Evolutionary conservation across 768 basidiomycete genomes (phyloP), one percentile per base, ranked within the genome.

Genomic region (Pleurotus sapidus): DNA sequence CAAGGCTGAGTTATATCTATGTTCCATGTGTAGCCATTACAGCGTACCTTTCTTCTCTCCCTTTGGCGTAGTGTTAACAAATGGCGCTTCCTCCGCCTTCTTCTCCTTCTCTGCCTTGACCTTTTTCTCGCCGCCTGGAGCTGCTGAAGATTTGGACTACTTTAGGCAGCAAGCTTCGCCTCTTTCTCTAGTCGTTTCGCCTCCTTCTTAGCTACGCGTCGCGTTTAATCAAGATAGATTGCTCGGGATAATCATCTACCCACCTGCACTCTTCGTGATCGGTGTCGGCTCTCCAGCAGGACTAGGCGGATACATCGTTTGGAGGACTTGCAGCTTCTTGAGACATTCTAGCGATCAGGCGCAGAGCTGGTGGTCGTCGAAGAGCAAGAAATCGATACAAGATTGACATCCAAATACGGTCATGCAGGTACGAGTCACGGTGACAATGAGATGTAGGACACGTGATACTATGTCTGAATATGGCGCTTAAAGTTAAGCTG

Each of bases 11-110:
- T 54, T 24, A 40, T 55, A n/a, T 24, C 37, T 9, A 24, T 7
- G 30, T 34, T 34, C 9, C 30, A 34, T 11, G 30, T 3, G 30
- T 34, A 34, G 30, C 30, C 30, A 34, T 34, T 34, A 11, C 30
- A 34, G 57, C 76, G 59, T 47, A 91, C 95, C 94, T 75, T 98
- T 98, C 81, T 98, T 98, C 68, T 96, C 82, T 40, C 96, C 97
- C 65, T 79, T 83, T 0, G 91, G 93, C 0, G 95, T 97, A 2
- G 81, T 86, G 73, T 97, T 95, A 59, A 96, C 88, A 71, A 92
- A 96, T n/a, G 78, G 77, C 1, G 77, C 77, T 55, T 87, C 87
- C 48, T 86, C 87, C 18, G 81, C 82, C 68, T 84, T 86, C 70
- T 84, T 85, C 64, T 85, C 80, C 72, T 92, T 91, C 67, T 87